Evolutionary conservation across 75 land plant genomes (phyloP).

Genomic region (Azolla pinnata): DNA sequence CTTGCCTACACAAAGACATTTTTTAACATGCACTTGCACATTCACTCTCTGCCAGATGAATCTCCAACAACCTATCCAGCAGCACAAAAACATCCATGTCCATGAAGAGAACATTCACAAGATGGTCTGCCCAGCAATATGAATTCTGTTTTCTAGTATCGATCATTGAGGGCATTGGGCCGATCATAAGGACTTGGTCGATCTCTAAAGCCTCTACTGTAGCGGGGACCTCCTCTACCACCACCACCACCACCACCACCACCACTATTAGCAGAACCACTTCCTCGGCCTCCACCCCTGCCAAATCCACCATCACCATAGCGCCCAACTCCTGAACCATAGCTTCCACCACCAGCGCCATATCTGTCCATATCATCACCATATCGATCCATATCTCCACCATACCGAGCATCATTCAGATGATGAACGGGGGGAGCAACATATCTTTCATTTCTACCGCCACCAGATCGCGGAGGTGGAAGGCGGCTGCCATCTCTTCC

Average conservation of each 20-base stretch:
- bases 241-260: constrained; percentile 29
- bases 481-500: constrained; percentile 30
- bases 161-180: too few relatives aligned
- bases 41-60: too few relatives aligned
- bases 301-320: constrained; percentile 10
- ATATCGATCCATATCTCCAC: constrained; percentile 41
- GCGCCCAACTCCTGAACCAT: too few relatives aligned
- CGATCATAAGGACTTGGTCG: constrained; percentile 87
- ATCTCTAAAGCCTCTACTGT: constrained; percentile 38
- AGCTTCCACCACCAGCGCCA: too few relatives aligned
- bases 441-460: constrained; percentile 3
- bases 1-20: too few relatives aligned
- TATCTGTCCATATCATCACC: constrained; percentile 39
- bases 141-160: too few relatives aligned
- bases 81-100: too few relatives aligned
- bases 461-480: constrained; percentile 11
- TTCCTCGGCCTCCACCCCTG: constrained; percentile 21
- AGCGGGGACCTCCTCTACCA: constrained; percentile 40
- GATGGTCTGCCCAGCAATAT: too few relatives aligned
- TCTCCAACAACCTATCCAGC: too few relatives aligned
- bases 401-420: constrained; percentile 11
- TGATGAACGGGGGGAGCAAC: too few relatives aligned
- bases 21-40: too few relatives aligned
- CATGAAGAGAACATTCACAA: too few relatives aligned
- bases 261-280: constrained; percentile 14